These are phyloP conservation scores for Lippia alba DNA, from an alignment of 305 asterid genomes.

Conservation along the genomic window DNA sequence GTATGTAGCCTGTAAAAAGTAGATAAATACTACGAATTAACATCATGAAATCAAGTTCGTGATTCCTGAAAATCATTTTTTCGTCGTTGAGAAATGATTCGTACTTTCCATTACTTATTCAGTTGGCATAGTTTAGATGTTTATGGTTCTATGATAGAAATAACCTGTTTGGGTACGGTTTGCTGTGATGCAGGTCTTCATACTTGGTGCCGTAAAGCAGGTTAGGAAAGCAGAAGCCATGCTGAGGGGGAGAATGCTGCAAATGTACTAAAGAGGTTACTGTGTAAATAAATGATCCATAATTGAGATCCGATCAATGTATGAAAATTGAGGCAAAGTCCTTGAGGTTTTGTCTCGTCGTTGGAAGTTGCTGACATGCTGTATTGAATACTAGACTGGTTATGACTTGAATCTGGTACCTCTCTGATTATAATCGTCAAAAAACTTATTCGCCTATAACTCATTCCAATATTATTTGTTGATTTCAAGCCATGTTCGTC, in stretches of 20 bases:
- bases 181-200: slow-evolving; percentile 69
- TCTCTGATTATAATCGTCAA: neutral
- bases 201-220: slow-evolving; percentile 80
- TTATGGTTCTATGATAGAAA: neutral
- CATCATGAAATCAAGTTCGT: too few species aligned
- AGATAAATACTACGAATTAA: neutral
- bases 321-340: slow-evolving; percentile 15
- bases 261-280: slow-evolving; percentile 43
- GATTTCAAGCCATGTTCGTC: neutral
- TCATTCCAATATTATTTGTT: neutral
- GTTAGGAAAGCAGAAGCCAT: slow-evolving; percentile 93
- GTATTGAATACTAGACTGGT: slow-evolving; percentile 24
- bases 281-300: slow-evolving; percentile 35
- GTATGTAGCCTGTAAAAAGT: neutral
- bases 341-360: slow-evolving; percentile 1
- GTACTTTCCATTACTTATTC: too few species aligned
- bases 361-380: neutral
- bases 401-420: slow-evolving; percentile 25
- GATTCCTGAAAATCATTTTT: neutral
- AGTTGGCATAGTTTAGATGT: too few species aligned
- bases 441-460: neutral
- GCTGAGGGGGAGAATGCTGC: slow-evolving; percentile 78
- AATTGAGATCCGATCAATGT: slow-evolving; percentile 29
- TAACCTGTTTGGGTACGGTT: neutral
- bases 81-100: neutral